Evolutionary conservation across 2,329 filamentous ascomycete genomes (phyloP).

Genomic region (Davidsoniella australis): DNA sequence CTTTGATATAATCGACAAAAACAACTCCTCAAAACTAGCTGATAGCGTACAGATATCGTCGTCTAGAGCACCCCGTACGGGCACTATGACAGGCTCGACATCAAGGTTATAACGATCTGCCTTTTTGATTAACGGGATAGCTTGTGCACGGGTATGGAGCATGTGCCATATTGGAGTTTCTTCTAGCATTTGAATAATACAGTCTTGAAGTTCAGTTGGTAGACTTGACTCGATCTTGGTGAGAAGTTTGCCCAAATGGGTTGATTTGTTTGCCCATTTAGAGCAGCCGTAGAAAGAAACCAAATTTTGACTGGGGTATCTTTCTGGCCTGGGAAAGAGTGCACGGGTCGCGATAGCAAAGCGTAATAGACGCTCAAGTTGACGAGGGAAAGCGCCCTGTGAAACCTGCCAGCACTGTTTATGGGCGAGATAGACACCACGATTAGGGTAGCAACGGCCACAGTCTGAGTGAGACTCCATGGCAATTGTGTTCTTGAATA

Average conservation of each 20-base stretch:
- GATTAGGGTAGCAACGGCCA: conserved; percentile 8
- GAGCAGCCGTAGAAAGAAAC: conserved; percentile 1
- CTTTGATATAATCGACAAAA: conserved; percentile 12
- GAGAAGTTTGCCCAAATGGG: conserved; percentile 5
- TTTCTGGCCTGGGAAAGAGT: conserved; percentile 6
- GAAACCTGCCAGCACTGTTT: conserved; percentile 10
- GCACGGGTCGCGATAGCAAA: conserved; percentile 11
- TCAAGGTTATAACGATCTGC: conserved; percentile 10
- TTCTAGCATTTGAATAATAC: not conserved
- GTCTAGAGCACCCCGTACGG: conserved; percentile 3
- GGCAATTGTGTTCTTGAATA: conserved; percentile 12
- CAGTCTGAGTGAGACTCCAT: conserved; percentile 11
- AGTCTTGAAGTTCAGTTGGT: conserved; percentile 10
- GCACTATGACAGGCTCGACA: conserved; percentile 1
- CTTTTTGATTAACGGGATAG: conserved; percentile 7
- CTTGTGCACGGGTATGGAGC: conserved; percentile 7
- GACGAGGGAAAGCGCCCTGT: conserved; percentile 2
- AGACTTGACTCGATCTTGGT: not conserved
- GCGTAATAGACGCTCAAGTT: conserved; percentile 6
- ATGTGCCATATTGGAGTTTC: conserved; percentile 9
- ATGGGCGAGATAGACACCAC: conserved; percentile 10
- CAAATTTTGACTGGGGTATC: conserved; percentile 11
- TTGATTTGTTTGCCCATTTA: not conserved
- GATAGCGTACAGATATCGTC: conserved; percentile 4
- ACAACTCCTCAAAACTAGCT: conserved; percentile 6